Evolutionary conservation across 2,329 filamentous ascomycete genomes (phyloP).

Genomic region (Helotiales sp.): DNA sequence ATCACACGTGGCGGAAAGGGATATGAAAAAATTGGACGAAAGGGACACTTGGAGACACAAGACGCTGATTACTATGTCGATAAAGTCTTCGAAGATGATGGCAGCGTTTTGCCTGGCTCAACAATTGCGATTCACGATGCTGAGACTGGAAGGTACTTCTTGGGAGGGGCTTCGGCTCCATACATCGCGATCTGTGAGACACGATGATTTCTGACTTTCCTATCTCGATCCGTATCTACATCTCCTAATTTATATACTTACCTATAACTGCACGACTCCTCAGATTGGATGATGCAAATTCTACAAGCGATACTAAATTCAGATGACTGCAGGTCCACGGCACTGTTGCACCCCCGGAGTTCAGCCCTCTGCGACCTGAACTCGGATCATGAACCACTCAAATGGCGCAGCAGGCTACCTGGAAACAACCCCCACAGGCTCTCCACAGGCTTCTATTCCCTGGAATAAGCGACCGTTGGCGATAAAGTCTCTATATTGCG

Average conservation of each 20-base stretch:
- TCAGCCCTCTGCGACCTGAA: too few relatives aligned
- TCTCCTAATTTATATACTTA: background rate
- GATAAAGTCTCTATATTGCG: too few relatives aligned
- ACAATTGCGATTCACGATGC: conserved; percentile 36
- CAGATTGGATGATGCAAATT: too few relatives aligned
- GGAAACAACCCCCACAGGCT: too few relatives aligned
- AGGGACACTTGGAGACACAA: conserved; percentile 2
- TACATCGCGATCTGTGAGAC: conserved; percentile 28
- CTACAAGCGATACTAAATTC: too few relatives aligned
- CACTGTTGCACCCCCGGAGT: too few relatives aligned
- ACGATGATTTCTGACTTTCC: background rate
- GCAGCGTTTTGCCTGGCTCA: conserved; percentile 27
- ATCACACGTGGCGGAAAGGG: conserved; percentile 25
- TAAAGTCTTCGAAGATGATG: conserved; percentile 40
- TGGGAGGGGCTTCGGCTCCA: conserved; percentile 28
- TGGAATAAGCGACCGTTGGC: too few relatives aligned
- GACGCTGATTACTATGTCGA: conserved; percentile 26
- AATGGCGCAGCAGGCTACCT: too few relatives aligned
- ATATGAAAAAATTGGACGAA: conserved; percentile 2
- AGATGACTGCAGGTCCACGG: too few relatives aligned
- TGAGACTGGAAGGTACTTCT: conserved; percentile 34
- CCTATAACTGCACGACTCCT: background rate
- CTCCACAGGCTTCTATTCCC: too few relatives aligned
- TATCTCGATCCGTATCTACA: background rate
- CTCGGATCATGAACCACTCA: too few relatives aligned